These are phyloP conservation scores for Poa annua DNA, from an alignment of 176 grass and related monocot genomes.

Conservation along the genomic window DNA sequence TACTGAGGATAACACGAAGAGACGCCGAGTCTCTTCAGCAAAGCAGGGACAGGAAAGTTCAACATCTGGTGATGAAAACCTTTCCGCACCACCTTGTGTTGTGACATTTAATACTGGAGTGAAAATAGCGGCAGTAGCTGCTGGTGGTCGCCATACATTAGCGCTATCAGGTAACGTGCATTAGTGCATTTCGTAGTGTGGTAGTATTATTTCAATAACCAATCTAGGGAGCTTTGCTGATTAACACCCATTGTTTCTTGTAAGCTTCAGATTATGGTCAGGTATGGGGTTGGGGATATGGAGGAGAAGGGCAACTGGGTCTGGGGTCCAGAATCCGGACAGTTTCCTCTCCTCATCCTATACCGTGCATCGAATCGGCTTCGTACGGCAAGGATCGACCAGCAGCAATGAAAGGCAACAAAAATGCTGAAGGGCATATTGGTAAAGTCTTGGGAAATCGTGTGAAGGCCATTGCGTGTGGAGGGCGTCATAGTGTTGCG, in stretches of 20 bases:
- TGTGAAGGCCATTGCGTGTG: slow-evolving; percentile 92
- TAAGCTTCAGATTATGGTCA: slow-evolving; percentile 92
- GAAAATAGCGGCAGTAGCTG: slow-evolving; percentile 75
- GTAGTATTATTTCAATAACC: neutral
- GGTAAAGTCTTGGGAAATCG: slow-evolving; percentile 72
- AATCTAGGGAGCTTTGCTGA: slow-evolving; percentile 34
- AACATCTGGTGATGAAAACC: slow-evolving; percentile 83
- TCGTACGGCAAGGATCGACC: slow-evolving; percentile 65
- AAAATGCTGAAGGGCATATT: slow-evolving; percentile 59
- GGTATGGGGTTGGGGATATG: slow-evolving; percentile 99
- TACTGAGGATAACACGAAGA: slow-evolving; percentile 79
- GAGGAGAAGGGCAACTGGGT: slow-evolving; percentile 98
- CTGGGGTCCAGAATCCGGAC: slow-evolving; percentile 90
- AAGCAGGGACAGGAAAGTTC: slow-evolving; percentile 84
- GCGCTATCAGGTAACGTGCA: slow-evolving; percentile 86
- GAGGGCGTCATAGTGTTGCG: slow-evolving; percentile 92
- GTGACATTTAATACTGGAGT: slow-evolving; percentile 87
- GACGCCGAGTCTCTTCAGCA: slow-evolving; percentile 78
- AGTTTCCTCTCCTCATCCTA: slow-evolving; percentile 85
- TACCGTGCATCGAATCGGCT: slow-evolving; percentile 87
- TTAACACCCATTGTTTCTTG: slow-evolving; percentile 34
- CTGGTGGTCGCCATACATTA: slow-evolving; percentile 97
- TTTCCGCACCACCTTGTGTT: slow-evolving; percentile 87
- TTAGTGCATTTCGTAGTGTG: slow-evolving; percentile 32
- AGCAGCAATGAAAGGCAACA: slow-evolving; percentile 62